Conservation (phyloP, 352 stramenopile genomes). For the Phytophthora brassicae region DNA sequence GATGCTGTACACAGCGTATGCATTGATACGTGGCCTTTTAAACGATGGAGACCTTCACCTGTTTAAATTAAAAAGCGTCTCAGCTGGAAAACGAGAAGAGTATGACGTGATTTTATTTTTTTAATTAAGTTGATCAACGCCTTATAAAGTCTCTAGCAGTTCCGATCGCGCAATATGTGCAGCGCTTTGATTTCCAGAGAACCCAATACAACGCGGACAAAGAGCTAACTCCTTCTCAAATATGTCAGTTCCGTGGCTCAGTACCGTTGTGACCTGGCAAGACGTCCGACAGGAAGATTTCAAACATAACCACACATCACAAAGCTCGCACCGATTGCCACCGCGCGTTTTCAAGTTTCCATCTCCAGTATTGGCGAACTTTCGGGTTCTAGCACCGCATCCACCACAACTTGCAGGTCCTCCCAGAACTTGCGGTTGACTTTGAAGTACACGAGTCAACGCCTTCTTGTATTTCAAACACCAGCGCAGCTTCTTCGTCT, state of each 20-base stretch:
- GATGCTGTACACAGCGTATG: too few relatives aligned
- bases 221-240: conserved; percentile 15
- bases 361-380: background rate
- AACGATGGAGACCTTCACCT: too few relatives aligned
- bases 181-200: conserved; percentile 12
- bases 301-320: conserved; percentile 26
- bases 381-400: conserved; percentile 9
- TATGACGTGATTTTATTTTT: background rate
- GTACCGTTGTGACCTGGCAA: conserved; percentile 20
- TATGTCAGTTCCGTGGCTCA: conserved; percentile 10
- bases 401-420: conserved; percentile 18
- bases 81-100: too few relatives aligned
- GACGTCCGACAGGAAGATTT: conserved; percentile 21
- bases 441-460: conserved; percentile 5
- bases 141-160: conserved; percentile 4
- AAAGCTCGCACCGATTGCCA: conserved; percentile 18
- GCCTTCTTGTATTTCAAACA: conserved; percentile 24
- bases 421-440: conserved; percentile 13
- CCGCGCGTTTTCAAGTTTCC: conserved; percentile 3
- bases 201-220: conserved; percentile 20
- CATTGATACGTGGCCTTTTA: too few relatives aligned
- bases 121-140: background rate
- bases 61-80: too few relatives aligned
- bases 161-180: conserved; percentile 20
- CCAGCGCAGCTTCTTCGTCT: conserved; percentile 33